These are phyloP conservation scores for Boletus patriciae DNA, from an alignment of 768 basidiomycete genomes.

Conservation along the genomic window DNA sequence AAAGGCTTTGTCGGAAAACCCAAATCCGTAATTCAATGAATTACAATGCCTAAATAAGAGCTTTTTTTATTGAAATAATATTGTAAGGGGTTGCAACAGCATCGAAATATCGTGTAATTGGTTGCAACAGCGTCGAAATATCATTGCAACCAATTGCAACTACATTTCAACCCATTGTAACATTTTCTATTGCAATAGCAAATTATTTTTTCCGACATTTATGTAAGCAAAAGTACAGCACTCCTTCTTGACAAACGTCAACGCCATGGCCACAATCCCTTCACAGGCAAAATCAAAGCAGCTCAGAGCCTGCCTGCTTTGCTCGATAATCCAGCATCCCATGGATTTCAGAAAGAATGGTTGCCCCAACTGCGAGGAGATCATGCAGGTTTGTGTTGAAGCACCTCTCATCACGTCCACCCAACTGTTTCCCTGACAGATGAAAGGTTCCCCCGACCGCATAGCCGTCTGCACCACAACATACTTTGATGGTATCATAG, in stretches of 20 bases:
- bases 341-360: constrained; percentile 82
- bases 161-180: too few relatives aligned
- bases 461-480: constrained; percentile 86
- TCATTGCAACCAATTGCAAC: too few relatives aligned
- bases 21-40: too few relatives aligned
- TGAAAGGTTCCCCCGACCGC: constrained; percentile 84
- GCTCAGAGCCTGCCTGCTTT: constrained; percentile 89
- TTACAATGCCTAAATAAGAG: too few relatives aligned
- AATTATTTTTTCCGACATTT: too few relatives aligned
- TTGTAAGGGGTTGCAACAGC: too few relatives aligned
- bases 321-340: constrained; percentile 85
- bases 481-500: constrained; percentile 89
- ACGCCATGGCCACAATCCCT: constrained; percentile 49
- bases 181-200: too few relatives aligned
- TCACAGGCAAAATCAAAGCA: constrained; percentile 64
- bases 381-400: constrained; percentile 69
- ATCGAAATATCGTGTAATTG: too few relatives aligned
- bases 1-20: too few relatives aligned
- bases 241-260: not conserved
- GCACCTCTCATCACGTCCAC: not conserved
- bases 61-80: too few relatives aligned
- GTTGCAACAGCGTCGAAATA: too few relatives aligned
- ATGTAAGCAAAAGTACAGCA: constrained; percentile 14
- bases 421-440: constrained; percentile 44
- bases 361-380: constrained; percentile 97